Evolutionary conservation across 257 asterid genomes (phyloP), one percentile per base, ranked within the genome.

Genomic region (Primulina tabacum): DNA sequence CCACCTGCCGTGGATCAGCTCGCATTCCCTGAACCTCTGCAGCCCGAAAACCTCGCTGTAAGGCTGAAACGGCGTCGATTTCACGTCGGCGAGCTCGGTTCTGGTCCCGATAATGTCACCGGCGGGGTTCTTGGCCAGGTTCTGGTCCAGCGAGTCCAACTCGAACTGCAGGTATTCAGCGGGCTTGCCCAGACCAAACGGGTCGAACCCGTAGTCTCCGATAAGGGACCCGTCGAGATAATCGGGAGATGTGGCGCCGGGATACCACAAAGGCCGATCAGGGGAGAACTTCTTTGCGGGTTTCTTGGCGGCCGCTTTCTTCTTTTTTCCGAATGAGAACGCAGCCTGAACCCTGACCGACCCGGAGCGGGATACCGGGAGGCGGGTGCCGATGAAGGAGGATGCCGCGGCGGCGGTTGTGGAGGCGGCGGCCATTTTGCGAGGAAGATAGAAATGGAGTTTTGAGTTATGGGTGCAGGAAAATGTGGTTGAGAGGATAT

Each of bases 1-100:
- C 98, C 98, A 92, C 82, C 98, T 78, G 0, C 98, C 98, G 20
- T 92, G 98, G 79, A 92, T 92, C 76, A 92, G 87, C 87, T 92
- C 98, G 76, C 98, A 92, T 61, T 92, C 98, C 64, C 98, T 84
- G 77, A 92, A 92, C 82, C 98, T 81, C 77, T 92, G 96, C 47
- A 92, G 71, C 8, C 98, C 98, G 67, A 92, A 92, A 5, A 92
- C 98, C 59, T 92, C 98, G 18, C 75, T 74, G 79, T 92, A 92
- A 0, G 97, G 97, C 87, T 92, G 98, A 53, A 92, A 92, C 5
- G 98, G 97, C 0, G 98, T 92, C 1, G 98, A 79, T 35, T 84
- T 87, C 32, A 88, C 92, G 77, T 90, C 98, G 17, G 71, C 20
- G 8, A 2, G 0, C 71, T 92, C 98, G 0, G 97, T 87, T 85